Evolutionary conservation across 257 asterid species (phyloP), one percentile per base, ranked within the genome.

Genomic region (Penstemon davidsonii): DNA sequence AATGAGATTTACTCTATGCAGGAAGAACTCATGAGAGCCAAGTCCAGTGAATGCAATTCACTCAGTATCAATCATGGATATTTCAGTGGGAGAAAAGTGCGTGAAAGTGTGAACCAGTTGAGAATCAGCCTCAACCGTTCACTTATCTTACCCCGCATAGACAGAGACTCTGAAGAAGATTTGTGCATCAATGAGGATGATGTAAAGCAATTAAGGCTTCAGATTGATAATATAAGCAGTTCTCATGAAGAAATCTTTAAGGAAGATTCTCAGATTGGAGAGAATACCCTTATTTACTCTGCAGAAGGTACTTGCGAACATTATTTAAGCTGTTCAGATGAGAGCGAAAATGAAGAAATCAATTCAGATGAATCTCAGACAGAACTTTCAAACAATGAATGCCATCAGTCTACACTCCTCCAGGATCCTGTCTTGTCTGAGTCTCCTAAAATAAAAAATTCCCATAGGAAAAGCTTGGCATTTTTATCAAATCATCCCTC

Each of bases 1-100:
- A 69, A 60, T 68, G 62, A n/a, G 53, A 51, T 64, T 25, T 6
- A 5, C 55, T 64, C 39, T 59, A 25, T 74, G 75, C 91, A 94
- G 99, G 99, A 94, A 80, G 97, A 94, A 79, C 96, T 94, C 57
- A 87, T 88, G 77, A 83, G 90, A 78, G 93, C 95, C 15, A 89
- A 85, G 78, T 88, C 95, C 80, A 85, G 79, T 64, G 52, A 76
- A 40, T 70, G 72, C 76, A 79, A 79, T 74, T 82, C 90, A 38
- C 59, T 71, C 6, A 74, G 76, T 77, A 81, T 75, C 80, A 79
- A 67, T 68, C 54, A 70, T 54, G 91, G 88, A 38, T 80, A 74
- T 74, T 87, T 82, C 72, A 76, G 72, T 72, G 88, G 90, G 49
- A 82, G 87, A 55, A 88, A 84, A 73, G 87, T 72, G 43, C 99